Base-by-base conservation (phyloP, 495 filamentous ascomycete species). In the Hyaloscypha bicolor region DNA sequence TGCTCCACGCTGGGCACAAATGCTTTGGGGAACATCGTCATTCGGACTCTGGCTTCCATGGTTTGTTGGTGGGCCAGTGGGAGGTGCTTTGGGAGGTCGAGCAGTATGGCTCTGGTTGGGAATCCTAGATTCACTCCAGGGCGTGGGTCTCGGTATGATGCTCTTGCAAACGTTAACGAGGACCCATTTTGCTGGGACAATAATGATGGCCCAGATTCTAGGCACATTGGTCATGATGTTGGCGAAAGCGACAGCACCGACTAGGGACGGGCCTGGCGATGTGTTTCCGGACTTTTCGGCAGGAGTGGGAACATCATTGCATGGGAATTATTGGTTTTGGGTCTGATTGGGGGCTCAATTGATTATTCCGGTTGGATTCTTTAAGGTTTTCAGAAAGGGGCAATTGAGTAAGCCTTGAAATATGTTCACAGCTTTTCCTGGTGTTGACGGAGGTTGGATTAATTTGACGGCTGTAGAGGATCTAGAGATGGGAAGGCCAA, bases 321-420 rank as follows among this genome's bases (percentile, higher is more conserved):
- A 37, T 37, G 35, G 12, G 35, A 37, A 6, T 12, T 37, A 37
- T 12, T 37, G 35, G 35, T 37, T 37, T 37, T 12, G 35, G 35
- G 12, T 37, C 67, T 85, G 83, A 31, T 69, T 92, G 8, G 55
- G 83, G 3, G 79, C 85, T 60, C 90, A 93, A 74, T 68, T 88
- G 58, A 74, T 83, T 29, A 86, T 92, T 64, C 90, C 87, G 69
- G 74, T 85, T 55, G 88, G 89, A 1, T 91, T 88, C 77, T 82
- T 89, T 56, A 78, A 84, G 72, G 90, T 90, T 78, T 91, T 91
- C 81, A 79, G 89, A 37, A 90, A 88, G 79, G 89, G 90, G 75
- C 88, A 91, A 73, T 82, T 91, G 52, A 82, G 80, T 51, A 91
- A 91, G 80, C 89, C 89, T 32, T 61, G 33, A 37, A 37, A 6